phyloP scores from a whole-genome alignment of 441 rosid species.

The Aquilaria agallochum region DNA sequence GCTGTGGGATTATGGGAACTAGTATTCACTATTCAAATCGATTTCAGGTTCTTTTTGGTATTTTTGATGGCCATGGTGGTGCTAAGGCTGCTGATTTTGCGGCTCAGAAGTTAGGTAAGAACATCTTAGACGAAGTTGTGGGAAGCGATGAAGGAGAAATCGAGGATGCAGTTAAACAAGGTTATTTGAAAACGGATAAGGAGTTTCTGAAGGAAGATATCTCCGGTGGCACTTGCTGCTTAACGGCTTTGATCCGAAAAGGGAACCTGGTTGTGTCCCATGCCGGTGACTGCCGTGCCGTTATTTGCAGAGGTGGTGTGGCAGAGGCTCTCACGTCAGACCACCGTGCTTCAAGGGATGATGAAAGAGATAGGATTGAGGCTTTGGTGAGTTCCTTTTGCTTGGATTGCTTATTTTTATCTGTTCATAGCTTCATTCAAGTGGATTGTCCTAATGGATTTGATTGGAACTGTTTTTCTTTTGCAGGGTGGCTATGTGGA shows the following conservation, averaged over 20 bases:
- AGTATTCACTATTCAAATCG: neutral
- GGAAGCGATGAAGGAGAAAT: slow-evolving; percentile 28
- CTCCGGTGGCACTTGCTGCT: slow-evolving; percentile 81
- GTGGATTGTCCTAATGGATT: neutral
- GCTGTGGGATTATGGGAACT: neutral
- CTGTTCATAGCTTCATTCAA: neutral
- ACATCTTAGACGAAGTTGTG: slow-evolving; percentile 32
- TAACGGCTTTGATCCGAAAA: slow-evolving; percentile 62
- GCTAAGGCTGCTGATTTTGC: slow-evolving; percentile 78
- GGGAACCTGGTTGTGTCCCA: slow-evolving; percentile 73
- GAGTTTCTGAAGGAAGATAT: slow-evolving; percentile 53
- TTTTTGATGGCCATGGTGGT: slow-evolving; percentile 93
- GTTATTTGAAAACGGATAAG: slow-evolving; percentile 64
- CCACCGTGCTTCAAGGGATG: slow-evolving; percentile 71
- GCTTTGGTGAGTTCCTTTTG: slow-evolving; percentile 39
- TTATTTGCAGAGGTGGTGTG: slow-evolving; percentile 58
- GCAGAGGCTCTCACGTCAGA: slow-evolving; percentile 87
- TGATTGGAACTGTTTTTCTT: slow-evolving; percentile 7
- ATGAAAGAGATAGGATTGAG: slow-evolving; percentile 65
- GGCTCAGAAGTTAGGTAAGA: slow-evolving; percentile 50
- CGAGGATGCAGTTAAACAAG: slow-evolving; percentile 52
- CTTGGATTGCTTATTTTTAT: neutral
- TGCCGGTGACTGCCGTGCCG: slow-evolving; percentile 92
- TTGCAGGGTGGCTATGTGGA: slow-evolving; percentile 92
- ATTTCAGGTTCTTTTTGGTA: slow-evolving; percentile 64